phyloP scores from a whole-genome alignment of 2,329 filamentous ascomycete species.

The Pseudopyrenochaeta lycopersici region DNA sequence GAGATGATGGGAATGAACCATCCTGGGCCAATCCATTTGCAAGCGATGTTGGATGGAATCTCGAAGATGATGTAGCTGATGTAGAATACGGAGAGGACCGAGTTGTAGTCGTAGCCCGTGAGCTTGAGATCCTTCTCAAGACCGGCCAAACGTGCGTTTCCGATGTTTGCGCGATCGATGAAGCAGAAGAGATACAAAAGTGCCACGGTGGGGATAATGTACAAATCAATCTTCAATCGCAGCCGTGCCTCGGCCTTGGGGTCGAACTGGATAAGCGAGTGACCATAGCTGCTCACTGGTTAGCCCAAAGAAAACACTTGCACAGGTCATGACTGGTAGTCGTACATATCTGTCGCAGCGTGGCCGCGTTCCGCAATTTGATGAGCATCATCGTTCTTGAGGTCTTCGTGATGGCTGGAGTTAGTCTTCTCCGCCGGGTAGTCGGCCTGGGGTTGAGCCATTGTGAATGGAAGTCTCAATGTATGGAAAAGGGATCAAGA shows the following conservation, averaged over 20 bases:
- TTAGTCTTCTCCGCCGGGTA: slow-evolving; percentile 24
- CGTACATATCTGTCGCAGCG: slow-evolving; percentile 43
- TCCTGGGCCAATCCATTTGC: slow-evolving; percentile 76
- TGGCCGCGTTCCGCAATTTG: slow-evolving; percentile 39
- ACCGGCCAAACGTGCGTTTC: slow-evolving; percentile 74
- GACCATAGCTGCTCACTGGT: slow-evolving; percentile 38
- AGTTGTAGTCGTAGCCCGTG: slow-evolving; percentile 73
- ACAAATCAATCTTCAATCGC: slow-evolving; percentile 71
- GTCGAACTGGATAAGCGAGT: slow-evolving; percentile 58
- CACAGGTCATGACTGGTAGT: neutral
- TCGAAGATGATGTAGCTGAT: slow-evolving; percentile 70
- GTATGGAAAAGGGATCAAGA: neutral
- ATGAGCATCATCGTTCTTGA: slow-evolving; percentile 36
- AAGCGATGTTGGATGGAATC: slow-evolving; percentile 73
- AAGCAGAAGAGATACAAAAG: slow-evolving; percentile 77
- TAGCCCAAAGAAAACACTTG: slow-evolving; percentile 1
- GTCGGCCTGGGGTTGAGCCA: slow-evolving; percentile 12
- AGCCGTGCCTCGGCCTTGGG: slow-evolving; percentile 65
- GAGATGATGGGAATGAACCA: slow-evolving; percentile 74
- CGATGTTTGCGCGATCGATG: slow-evolving; percentile 78
- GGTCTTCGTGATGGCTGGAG: slow-evolving; percentile 36
- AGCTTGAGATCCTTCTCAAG: slow-evolving; percentile 70
- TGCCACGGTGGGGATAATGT: slow-evolving; percentile 71
- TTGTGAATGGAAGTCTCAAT: neutral
- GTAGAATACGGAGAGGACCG: slow-evolving; percentile 73